Evolutionary conservation across 805 yeast species (phyloP), one percentile per base, ranked within the genome.

Genomic region (Danielia reshetovae): DNA sequence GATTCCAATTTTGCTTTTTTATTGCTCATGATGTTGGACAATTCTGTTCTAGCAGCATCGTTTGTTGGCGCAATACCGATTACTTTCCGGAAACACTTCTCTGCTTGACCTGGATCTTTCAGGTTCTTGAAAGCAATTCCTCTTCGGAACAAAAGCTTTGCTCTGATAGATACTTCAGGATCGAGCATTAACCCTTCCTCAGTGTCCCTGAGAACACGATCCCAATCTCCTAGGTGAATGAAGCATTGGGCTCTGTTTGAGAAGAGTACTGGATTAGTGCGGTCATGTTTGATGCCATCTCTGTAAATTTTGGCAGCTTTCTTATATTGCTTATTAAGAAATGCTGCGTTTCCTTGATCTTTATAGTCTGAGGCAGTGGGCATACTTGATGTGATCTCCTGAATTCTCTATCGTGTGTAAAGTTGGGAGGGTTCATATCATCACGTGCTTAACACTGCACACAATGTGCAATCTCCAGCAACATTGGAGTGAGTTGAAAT

Each of bases 241-340:
- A 72, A 68, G n/a, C 85, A 68, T 63, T 78, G 77, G 0, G 93
- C 83, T 28, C 82, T 59, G 50, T 84, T 84, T n/a, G 89, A 73
- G 50, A 69, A 78, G 1, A 78, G 59, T 0, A 80, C 68, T 0
- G 88, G 70, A 40, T 77, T 74, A 0, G 44, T 24, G 0, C 78
- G 70, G 32, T 74, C 74, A 12, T 65, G 21, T 7, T 57, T 57
- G 24, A 80, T 64, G 3, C 89, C 87, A 32, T 72, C 70, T 8
- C 74, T 54, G 52, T 84, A 84, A 0, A 66, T 54, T 16, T 64
- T 51, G 1, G 74, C 71, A 0, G 93, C 87, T 18, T 62, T 62
- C 4, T 44, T 44, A 49, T 55, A 82, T 30, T 77, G 59, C 9
- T 63, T 59, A 2, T 40, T 39, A 5, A 62, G 48, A 54, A 77